Percentiles rank a stretch among this genome's conserved stretches.
Conservation (phyloP, 2,329 filamentous ascomycete genomes). For the Xylariaceae sp. region DNA sequence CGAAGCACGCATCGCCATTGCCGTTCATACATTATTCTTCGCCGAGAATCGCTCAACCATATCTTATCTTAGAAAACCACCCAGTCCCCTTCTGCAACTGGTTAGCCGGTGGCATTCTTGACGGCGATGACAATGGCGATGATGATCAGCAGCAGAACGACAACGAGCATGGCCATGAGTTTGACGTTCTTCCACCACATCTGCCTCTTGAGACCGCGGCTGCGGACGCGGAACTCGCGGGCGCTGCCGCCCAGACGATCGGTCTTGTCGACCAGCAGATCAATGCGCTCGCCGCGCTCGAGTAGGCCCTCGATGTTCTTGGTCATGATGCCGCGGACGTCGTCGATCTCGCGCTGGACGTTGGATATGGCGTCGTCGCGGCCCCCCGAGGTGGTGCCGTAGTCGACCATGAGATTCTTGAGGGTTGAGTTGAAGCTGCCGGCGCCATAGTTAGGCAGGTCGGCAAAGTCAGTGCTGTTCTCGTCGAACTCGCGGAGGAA, state of each 20-base stretch:
- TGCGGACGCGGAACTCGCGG: conserved; percentile 84
- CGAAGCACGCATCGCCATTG: no score
- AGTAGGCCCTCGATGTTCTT: conserved; percentile 89
- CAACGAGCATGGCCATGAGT: conserved; percentile 74
- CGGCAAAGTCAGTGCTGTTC: conserved; percentile 66
- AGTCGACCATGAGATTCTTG: conserved; percentile 75
- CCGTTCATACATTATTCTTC: not conserved
- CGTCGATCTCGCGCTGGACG: conserved; percentile 87
- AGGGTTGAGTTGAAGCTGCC: conserved; percentile 82
- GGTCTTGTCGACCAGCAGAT: conserved; percentile 94
- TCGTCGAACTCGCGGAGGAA: conserved; percentile 73
- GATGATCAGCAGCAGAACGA: conserved; percentile 64
- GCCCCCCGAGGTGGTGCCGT: conserved; percentile 73
- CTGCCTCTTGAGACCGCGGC: conserved; percentile 77
- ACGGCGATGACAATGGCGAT: conserved; percentile 53
- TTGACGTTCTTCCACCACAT: conserved; percentile 99
- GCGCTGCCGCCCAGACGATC: conserved; percentile 86
- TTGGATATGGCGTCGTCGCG: conserved; percentile 79
- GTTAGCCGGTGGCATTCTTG: conserved; percentile 40
- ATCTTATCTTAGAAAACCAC: not conserved
- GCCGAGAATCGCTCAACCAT: not conserved
- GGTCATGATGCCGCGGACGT: conserved; percentile 89
- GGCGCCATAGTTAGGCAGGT: conserved; percentile 85
- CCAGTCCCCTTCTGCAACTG: not conserved
- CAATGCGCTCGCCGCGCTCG: conserved; percentile 88